Evolutionary conservation across 371 early-diverging fungal genomes (phyloP).

Genomic region (Apophysomyces ossiformis): DNA sequence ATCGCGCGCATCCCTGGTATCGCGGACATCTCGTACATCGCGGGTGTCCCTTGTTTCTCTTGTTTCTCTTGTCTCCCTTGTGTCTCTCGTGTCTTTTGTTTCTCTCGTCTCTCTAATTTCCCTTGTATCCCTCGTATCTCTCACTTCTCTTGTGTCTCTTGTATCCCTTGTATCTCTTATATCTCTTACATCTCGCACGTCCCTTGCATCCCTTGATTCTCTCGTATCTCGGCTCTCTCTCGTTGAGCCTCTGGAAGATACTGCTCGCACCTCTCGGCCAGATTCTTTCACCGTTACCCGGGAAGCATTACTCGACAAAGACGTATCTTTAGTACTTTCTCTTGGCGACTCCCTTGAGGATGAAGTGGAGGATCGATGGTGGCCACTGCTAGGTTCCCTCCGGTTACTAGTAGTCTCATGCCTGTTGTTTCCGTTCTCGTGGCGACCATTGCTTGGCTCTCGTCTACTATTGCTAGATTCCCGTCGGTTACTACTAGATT

Average conservation of each 20-base stretch:
- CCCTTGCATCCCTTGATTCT: not conserved
- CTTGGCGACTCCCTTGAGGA: not conserved
- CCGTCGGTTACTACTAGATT: constrained; percentile 15
- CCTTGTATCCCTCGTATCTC: constrained; percentile 9
- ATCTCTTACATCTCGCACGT: not conserved
- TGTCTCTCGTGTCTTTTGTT: not conserved
- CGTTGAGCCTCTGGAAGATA: constrained; percentile 5
- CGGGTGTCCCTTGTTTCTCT: not conserved
- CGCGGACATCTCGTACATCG: not conserved
- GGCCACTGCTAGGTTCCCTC: not conserved
- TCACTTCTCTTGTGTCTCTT: not conserved
- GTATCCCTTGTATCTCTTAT: not conserved
- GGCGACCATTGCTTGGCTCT: not conserved
- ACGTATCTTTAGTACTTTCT: constrained; percentile 6
- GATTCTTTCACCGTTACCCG: not conserved
- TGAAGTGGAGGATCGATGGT: not conserved
- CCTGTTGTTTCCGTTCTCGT: constrained; percentile 7
- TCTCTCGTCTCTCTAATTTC: not conserved
- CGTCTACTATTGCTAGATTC: constrained; percentile 10
- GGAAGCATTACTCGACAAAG: not conserved
- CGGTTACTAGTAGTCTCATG: constrained; percentile 11
- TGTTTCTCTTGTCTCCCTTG: not conserved
- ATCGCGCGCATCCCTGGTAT: not conserved
- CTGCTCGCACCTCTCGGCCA: not conserved
- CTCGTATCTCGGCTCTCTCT: not conserved